These are phyloP conservation scores for Monosporascus sp. DNA, from an alignment of 2,329 filamentous ascomycete species.

Conservation along the genomic window DNA sequence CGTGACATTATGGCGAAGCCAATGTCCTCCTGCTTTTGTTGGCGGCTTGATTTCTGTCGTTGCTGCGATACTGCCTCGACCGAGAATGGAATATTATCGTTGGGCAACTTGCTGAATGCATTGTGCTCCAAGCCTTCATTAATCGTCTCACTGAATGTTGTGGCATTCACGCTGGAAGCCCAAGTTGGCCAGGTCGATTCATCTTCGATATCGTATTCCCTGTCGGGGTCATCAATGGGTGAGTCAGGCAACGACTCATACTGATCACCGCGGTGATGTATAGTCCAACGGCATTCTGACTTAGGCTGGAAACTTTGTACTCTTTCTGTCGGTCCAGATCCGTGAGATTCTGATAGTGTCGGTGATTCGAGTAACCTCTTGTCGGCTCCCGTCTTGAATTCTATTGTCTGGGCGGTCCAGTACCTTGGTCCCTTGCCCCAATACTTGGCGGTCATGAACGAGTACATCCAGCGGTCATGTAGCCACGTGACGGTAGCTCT, in stretches of 20 bases:
- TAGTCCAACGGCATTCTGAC: slow-evolving; percentile 8
- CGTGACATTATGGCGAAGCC: slow-evolving; percentile 19
- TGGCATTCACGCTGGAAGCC: neutral
- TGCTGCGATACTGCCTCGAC: neutral
- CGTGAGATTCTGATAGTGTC: neutral
- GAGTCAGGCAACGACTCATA: neutral
- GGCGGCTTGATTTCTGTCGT: neutral
- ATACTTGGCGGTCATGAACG: slow-evolving; percentile 18
- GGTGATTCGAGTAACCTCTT: neutral
- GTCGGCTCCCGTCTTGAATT: slow-evolving; percentile 2
- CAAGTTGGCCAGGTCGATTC: slow-evolving; percentile 8
- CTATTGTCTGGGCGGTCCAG: slow-evolving; percentile 8
- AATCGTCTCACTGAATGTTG: neutral
- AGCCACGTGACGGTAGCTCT: slow-evolving; percentile 12
- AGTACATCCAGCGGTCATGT: slow-evolving; percentile 19
- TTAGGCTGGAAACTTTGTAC: neutral
- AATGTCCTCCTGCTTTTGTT: slow-evolving; percentile 1
- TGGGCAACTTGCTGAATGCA: neutral
- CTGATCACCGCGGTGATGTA: neutral
- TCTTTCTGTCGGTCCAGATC: slow-evolving; percentile 11
- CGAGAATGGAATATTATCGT: neutral
- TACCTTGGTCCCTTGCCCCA: slow-evolving; percentile 15
- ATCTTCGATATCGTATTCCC: slow-evolving; percentile 5
- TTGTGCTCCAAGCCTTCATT: neutral
- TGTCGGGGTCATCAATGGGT: neutral